Base-by-base conservation (phyloP, 2,329 filamentous ascomycete species). In the Phialophora tarda region DNA sequence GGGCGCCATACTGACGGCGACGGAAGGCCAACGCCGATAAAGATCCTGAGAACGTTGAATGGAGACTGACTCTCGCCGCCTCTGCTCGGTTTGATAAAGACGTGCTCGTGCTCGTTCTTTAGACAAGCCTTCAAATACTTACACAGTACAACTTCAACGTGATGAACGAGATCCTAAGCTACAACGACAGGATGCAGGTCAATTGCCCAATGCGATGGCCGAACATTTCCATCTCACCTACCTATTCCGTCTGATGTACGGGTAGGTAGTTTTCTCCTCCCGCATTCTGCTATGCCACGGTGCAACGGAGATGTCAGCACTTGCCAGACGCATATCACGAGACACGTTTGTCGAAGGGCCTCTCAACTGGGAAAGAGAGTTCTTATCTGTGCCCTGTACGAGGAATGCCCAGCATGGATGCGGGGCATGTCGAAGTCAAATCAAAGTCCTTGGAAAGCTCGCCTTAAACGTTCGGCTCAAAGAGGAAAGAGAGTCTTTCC, bases 1-100 rank as follows among this genome's bases (percentile, higher is more conserved):
- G 34, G 63, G 63, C 7, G 63, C 63, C 63, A 65, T 65, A 2
- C 23, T 56, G 8, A 62, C 32, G 47, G 21, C 50, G 38, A 44
- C 1, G 38, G 17, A 44, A 61, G 26, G 23, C 21, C 12, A 34
- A 10, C 47, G 11, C 26, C 17, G 30, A 17, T 24, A 44, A 50
- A n/a, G 10, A 53, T 12, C 24, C 17, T 55, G 24, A 55, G 8
- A 55, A 10, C 23, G 44, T 1, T 51, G 48, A 26, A 1, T 12
- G 4, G 26, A 24, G 48, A 26, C 10, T 8, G 48, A 53, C 17
- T 34, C 32, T 34, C 32, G 17, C 38, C 6, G 8, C 6, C 38
- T n/a, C 38, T n/a, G 38, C 38, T n/a, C 8, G 17, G 38, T n/a
- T 17, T 8, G 38, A n/a, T 44, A 44, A n/a, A 8, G 38, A 2